A percentile compares a stretch with the other conserved stretches of the same genome.
phyloP scores from a whole-genome alignment of 768 basidiomycete species.

The Guyanaporus albipodus region DNA sequence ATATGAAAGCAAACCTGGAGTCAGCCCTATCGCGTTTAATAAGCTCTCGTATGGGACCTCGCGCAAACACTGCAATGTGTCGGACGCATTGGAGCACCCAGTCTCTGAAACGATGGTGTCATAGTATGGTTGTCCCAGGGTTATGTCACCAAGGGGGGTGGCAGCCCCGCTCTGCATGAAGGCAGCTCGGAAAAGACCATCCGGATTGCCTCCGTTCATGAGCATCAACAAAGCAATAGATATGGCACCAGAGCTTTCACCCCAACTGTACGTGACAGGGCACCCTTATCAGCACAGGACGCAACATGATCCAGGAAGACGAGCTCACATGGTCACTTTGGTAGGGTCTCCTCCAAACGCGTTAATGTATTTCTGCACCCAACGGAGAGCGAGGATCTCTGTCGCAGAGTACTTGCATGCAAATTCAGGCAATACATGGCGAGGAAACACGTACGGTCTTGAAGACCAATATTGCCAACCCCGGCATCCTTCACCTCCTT shows the following conservation, averaged over 20 bases:
- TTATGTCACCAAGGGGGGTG: constrained; percentile 19
- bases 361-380: constrained; percentile 58
- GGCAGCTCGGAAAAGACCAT: constrained; percentile 8
- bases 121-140: constrained; percentile 24
- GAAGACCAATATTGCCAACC: constrained; percentile 46
- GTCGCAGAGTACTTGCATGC: too few species aligned
- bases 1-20: constrained; percentile 21
- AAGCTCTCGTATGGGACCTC: constrained; percentile 29
- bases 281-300: neutral
- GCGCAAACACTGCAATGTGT: constrained; percentile 35
- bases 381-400: constrained; percentile 41
- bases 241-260: constrained; percentile 38
- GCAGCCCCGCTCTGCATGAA: constrained; percentile 43
- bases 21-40: constrained; percentile 30
- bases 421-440: too few species aligned
- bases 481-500: constrained; percentile 38
- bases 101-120: constrained; percentile 29
- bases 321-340: constrained; percentile 33
- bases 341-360: constrained; percentile 57
- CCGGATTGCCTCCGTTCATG: constrained; percentile 19
- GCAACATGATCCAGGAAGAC: neutral
- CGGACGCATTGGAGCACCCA: constrained; percentile 24
- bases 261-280: constrained; percentile 18
- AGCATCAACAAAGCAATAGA: constrained; percentile 28
- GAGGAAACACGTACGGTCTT: constrained; percentile 34